Evolutionary conservation across 805 yeast species (phyloP).

Genomic region (Sugiyamaella boreocaroliniensis): DNA sequence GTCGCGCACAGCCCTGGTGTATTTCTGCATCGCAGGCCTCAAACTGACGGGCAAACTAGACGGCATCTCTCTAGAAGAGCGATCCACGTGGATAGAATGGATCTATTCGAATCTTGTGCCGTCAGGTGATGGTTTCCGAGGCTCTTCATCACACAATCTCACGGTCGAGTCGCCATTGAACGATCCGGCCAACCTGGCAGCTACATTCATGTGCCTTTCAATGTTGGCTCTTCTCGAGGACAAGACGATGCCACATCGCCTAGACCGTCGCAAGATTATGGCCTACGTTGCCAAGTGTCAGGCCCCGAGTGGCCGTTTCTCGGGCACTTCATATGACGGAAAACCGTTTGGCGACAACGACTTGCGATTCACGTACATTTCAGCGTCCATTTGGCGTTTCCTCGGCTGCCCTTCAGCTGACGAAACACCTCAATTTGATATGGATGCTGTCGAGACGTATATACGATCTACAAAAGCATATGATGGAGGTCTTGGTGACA

Average conservation of each 20-base stretch:
- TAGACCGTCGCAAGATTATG: slow-evolving; percentile 43
- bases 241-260: slow-evolving; percentile 31
- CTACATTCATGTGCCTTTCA: slow-evolving; percentile 70
- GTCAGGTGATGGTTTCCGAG: slow-evolving; percentile 47
- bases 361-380: slow-evolving; percentile 67
- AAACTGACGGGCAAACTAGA: slow-evolving; percentile 38
- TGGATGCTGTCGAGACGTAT: slow-evolving; percentile 35
- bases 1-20: slow-evolving; percentile 60
- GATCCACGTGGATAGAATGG: slow-evolving; percentile 33
- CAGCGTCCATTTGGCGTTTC: slow-evolving; percentile 53
- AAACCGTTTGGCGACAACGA: slow-evolving; percentile 57
- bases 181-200: slow-evolving; percentile 52
- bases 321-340: slow-evolving; percentile 34
- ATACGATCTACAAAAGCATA: slow-evolving; percentile 34
- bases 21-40: slow-evolving; percentile 61
- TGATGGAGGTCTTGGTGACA: slow-evolving; percentile 70
- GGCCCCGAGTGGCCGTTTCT: slow-evolving; percentile 50
- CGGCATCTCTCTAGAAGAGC: slow-evolving; percentile 29
- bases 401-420: slow-evolving; percentile 31
- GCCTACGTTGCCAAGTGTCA: slow-evolving; percentile 57
- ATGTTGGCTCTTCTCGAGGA: slow-evolving; percentile 47
- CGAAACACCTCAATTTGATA: slow-evolving; percentile 45
- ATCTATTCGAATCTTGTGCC: slow-evolving; percentile 44
- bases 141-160: slow-evolving; percentile 43
- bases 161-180: neutral